Evolutionary conservation across 257 asterid species (phyloP), one percentile per base, ranked within the genome.

Genomic region (Anisodus acutangulus): DNA sequence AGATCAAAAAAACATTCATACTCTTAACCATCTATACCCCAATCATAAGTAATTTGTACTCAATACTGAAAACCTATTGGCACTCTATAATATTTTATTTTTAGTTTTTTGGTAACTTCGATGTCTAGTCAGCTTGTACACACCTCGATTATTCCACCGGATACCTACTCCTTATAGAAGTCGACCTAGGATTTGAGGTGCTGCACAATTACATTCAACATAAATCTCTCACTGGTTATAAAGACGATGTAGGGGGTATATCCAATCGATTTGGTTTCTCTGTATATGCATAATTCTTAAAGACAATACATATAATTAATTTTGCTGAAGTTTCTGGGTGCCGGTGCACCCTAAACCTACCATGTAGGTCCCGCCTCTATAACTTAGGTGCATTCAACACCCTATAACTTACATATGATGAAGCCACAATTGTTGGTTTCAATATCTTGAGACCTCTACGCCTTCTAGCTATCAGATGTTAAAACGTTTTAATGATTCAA

Each of bases 391-490:
- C 35, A 31, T 31, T 31, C 35, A 31, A 67, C 76, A 67, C 49
- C 12, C 17, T 37, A 31, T 41, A 37, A 67, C 51, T 67, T 67
- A 15, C 51, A 35, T 39, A 1, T 16, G 78, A 68, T 68, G n/a
- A 68, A 37, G 53, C 78, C 78, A 68, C 26, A 39, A 37, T 15
- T 35, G 26, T 39, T 68, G 37, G 16, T 68, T 39, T 68, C 22
- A 39, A 68, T 68, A 68, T 37, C 76, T 68, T 39, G n/a, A 68
- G 78, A 68, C 26, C 78, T 68, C 26, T 68, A 68, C 19, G 3
- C 26, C 3, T 11, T 15, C 53, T 68, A 68, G 78, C 15, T 68
- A 68, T 68, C 53, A 68, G 78, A 68, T 68, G 51, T 39, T 3
- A 68, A 35, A 68, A 15, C 78, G 37, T 10, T 47, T 47, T 72